These are phyloP conservation scores for Diaporthe ilicicola DNA, from an alignment of 2,329 filamentous ascomycete species.

Conservation along the genomic window DNA sequence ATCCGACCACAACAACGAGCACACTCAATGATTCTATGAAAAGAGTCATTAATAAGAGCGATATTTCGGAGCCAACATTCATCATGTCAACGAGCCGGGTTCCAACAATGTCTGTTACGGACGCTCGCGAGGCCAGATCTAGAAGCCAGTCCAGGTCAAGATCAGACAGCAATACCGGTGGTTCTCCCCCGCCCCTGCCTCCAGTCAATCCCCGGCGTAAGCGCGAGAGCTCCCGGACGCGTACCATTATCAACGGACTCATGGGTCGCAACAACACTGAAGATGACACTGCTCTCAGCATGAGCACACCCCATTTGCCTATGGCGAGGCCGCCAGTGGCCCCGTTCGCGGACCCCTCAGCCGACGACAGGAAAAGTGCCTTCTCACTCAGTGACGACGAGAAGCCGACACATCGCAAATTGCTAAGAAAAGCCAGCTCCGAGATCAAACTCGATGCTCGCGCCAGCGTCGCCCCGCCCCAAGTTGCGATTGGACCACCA, in stretches of 20 bases:
- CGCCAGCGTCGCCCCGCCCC: constrained; percentile 38
- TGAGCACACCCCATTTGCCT: constrained; percentile 44
- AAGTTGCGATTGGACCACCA: constrained; percentile 44
- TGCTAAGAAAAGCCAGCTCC: constrained; percentile 53
- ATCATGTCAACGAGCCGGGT: constrained; percentile 56
- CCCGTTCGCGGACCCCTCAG: constrained; percentile 26
- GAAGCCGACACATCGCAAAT: constrained; percentile 46
- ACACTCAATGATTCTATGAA: constrained; percentile 50
- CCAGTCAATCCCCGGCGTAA: constrained; percentile 66
- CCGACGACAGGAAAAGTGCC: constrained; percentile 39
- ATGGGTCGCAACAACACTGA: constrained; percentile 48
- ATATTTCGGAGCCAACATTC: constrained; percentile 61
- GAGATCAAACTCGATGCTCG: constrained; percentile 44
- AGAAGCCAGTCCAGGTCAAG: constrained; percentile 50
- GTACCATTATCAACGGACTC: constrained; percentile 51
- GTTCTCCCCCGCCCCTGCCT: constrained; percentile 58
- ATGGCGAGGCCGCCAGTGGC: constrained; percentile 34
- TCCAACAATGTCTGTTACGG: constrained; percentile 45
- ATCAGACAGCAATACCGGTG: constrained; percentile 46
- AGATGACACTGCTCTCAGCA: constrained; percentile 39
- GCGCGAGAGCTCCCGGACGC: constrained; percentile 47
- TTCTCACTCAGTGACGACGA: constrained; percentile 51
- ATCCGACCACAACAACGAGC: constrained; percentile 39
- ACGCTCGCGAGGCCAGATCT: constrained; percentile 41
- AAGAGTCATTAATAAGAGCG: constrained; percentile 53